Evolutionary conservation across 1,284 basidiomycete species (phyloP).

Genomic region (Cryptococcus sp.): DNA sequence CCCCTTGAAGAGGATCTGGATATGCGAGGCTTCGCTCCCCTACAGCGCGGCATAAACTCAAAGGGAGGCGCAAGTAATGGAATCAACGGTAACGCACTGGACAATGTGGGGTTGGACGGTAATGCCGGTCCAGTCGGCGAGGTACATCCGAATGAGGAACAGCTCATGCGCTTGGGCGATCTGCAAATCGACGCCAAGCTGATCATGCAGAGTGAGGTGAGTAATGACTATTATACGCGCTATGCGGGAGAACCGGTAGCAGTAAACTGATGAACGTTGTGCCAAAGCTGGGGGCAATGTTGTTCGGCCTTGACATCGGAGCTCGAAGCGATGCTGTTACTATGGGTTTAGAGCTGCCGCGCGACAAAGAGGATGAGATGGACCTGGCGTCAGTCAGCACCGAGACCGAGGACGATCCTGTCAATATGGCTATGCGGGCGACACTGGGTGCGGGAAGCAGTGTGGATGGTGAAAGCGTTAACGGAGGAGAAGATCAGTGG

Average conservation of each 20-base stretch:
- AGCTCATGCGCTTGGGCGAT: constrained; percentile 89
- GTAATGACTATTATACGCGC: constrained; percentile 9
- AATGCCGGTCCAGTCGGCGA: constrained; percentile 42
- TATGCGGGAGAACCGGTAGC: too few relatives aligned
- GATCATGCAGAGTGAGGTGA: constrained; percentile 41
- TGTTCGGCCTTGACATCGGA: too few relatives aligned
- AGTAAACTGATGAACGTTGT: too few relatives aligned
- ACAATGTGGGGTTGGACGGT: constrained; percentile 21
- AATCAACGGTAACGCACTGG: constrained; percentile 2
- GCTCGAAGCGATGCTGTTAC: too few relatives aligned
- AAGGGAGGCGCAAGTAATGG: constrained; percentile 40
- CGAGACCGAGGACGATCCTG: constrained; percentile 76
- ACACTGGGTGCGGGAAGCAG: constrained; percentile 58
- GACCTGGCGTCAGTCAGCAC: constrained; percentile 70
- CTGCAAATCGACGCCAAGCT: constrained; percentile 72
- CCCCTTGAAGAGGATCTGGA: constrained; percentile 92
- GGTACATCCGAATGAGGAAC: constrained; percentile 91
- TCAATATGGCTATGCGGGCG: constrained; percentile 73
- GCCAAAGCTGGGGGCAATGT: too few relatives aligned
- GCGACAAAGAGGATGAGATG: constrained; percentile 38
- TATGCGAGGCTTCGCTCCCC: constrained; percentile 81
- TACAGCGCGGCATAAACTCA: constrained; percentile 58
- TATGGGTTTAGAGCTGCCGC: neutral
- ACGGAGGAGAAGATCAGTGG: too few relatives aligned
- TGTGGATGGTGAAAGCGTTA: constrained; percentile 54